These are phyloP conservation scores for Tolypocladium amazonense DNA, from an alignment of 2,329 filamentous ascomycete genomes.

Conservation along the genomic window DNA sequence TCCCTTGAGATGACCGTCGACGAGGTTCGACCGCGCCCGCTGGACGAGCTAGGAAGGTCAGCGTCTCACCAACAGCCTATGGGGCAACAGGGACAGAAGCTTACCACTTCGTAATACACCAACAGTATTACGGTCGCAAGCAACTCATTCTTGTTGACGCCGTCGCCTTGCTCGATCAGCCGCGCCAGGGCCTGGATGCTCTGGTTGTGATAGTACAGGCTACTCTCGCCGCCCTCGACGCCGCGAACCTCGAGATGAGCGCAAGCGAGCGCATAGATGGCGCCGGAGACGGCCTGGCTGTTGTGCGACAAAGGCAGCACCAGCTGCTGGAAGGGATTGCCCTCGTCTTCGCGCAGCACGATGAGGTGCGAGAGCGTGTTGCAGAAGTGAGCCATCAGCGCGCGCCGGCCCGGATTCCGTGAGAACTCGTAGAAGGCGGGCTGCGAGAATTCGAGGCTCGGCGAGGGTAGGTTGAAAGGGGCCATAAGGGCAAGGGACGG, in stretches of 20 bases:
- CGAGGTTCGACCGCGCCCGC: constrained; percentile 46
- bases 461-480: constrained; percentile 9
- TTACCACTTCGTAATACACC: constrained; percentile 53
- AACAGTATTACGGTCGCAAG: constrained; percentile 50
- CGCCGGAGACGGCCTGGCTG: constrained; percentile 59
- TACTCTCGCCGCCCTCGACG: constrained; percentile 41
- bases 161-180: constrained; percentile 42
- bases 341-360: constrained; percentile 51
- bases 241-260: constrained; percentile 68
- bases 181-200: constrained; percentile 47
- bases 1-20: constrained; percentile 50
- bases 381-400: constrained; percentile 51
- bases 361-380: constrained; percentile 55
- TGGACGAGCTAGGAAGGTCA: constrained; percentile 41
- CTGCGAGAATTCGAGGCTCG: constrained; percentile 37
- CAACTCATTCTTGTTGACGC: constrained; percentile 44
- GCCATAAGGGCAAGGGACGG: constrained; percentile 16
- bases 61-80: background rate
- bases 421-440: constrained; percentile 49
- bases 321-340: constrained; percentile 53
- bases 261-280: constrained; percentile 72
- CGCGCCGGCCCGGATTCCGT: constrained; percentile 39
- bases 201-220: constrained; percentile 47
- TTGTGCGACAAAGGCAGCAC: constrained; percentile 47
- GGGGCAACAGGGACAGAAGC: constrained; percentile 14